phyloP scores from a whole-genome alignment of 495 filamentous ascomycete genomes.

The Xylaria flabelliformis region DNA sequence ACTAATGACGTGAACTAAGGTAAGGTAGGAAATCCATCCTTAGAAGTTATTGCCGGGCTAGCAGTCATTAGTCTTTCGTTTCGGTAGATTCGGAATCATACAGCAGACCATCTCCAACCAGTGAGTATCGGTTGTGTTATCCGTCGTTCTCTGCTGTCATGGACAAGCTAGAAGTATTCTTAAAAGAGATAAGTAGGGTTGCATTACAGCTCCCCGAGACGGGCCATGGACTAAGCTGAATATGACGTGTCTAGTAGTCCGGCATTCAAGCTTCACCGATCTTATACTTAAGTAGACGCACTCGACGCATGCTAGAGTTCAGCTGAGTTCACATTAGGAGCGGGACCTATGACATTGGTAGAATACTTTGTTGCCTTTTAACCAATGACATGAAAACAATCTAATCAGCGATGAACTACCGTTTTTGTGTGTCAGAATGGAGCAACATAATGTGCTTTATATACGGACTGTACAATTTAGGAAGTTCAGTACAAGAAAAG shows the following conservation, averaged over 20 bases:
- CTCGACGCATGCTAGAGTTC: background rate
- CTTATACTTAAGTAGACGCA: no score
- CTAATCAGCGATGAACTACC: background rate
- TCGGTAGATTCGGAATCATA: background rate
- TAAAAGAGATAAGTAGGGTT: background rate
- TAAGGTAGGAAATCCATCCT: background rate
- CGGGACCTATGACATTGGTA: background rate
- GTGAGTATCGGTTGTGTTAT: background rate
- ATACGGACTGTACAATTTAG: background rate
- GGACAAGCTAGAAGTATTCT: background rate
- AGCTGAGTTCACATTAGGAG: background rate
- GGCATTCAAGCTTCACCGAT: background rate
- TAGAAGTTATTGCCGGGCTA: background rate
- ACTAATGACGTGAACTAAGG: conserved; percentile 12
- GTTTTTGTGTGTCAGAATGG: background rate
- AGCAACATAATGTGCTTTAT: background rate
- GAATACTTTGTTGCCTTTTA: background rate
- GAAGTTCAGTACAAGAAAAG: background rate
- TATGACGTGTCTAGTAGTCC: conserved; percentile 1
- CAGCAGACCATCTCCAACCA: background rate
- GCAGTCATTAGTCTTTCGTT: background rate
- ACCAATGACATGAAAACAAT: background rate
- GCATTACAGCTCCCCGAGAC: background rate
- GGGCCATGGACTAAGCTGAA: background rate
- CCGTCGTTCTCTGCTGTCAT: background rate